Conservation (phyloP, 2,329 filamentous ascomycete species). For the Lecanicillium sp. region DNA sequence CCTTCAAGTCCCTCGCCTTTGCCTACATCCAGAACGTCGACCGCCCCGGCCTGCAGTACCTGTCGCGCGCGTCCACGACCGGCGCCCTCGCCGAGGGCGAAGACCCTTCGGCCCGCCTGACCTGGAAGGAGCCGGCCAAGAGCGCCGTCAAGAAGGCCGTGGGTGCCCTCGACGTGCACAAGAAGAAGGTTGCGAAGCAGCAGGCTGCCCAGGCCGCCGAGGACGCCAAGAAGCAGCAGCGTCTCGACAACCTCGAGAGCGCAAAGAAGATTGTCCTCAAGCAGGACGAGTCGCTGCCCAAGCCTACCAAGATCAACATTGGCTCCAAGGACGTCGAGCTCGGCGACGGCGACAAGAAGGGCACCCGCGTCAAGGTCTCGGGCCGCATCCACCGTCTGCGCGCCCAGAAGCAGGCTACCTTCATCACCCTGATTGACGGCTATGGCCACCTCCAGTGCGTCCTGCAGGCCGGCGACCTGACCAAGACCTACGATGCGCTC, state of each 20-base stretch:
- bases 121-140: conserved; percentile 79
- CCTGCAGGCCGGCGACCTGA: conserved; percentile 65
- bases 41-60: conserved; percentile 51
- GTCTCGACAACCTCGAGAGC: conserved; percentile 59
- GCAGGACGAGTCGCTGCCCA: conserved; percentile 66
- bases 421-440: conserved; percentile 79
- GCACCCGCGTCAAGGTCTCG: conserved; percentile 69
- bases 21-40: conserved; percentile 67
- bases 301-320: conserved; percentile 68
- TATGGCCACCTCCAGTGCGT: conserved; percentile 76
- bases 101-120: conserved; percentile 54
- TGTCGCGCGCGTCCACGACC: conserved; percentile 60
- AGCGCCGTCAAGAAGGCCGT: conserved; percentile 79
- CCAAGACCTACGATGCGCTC: conserved; percentile 86
- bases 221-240: conserved; percentile 64
- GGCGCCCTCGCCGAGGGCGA: conserved; percentile 52
- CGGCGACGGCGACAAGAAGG: conserved; percentile 50
- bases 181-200: conserved; percentile 79
- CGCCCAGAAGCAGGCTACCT: conserved; percentile 76
- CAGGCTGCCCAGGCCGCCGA: conserved; percentile 64
- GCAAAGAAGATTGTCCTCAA: conserved; percentile 65
- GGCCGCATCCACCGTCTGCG: conserved; percentile 77
- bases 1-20: conserved; percentile 74
- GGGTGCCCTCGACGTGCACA: conserved; percentile 64
- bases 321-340: conserved; percentile 59